Evolutionary conservation across 129 eudicot species (phyloP), one percentile per base, ranked within the genome.

Genomic region (Escallonia rubra): DNA sequence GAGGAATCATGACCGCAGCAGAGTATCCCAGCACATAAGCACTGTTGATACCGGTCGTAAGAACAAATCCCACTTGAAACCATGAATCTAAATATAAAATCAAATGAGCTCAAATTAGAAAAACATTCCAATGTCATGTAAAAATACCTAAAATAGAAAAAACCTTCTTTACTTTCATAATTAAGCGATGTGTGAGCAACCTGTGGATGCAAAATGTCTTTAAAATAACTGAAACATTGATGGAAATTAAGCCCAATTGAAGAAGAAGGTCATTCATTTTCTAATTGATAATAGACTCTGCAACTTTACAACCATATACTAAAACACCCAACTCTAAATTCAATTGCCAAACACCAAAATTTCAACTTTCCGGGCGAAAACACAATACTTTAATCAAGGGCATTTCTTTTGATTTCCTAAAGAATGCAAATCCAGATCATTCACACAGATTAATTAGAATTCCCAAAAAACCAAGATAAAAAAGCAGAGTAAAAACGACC

Each of bases 21-120:
- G 97, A 85, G 69, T 94, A 94, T 11, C 97, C 97, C 75, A 94
- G 80, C 74, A 90, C 96, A 42, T 87, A 94, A 5, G 84, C 97
- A 66, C 99, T 89, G 87, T 94, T 94, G 68, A 94, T 83, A 58
- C 97, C 97, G 3, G 99, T 90, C 14, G 97, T 90, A 47, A 94
- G 96, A 67, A 94, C 85, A 77, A 89, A 87, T 5, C 90, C 99
- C 72, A 72, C 99, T 81, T 94, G 99, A 62, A 87, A 82, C 97
- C 99, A 94, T 23, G 99, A 94, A 80, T 94, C 99, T 94, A 67
- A 23, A 52, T 45, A 4, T 59, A 68, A 65, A 74, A 73, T 43
- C 10, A 41, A 65, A 62, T 43, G 65, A 52, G 10, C 34, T 14
- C 1, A 53, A 39, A 42, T 68, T 39, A 44, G 34, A 80, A 64